Evolutionary conservation across 768 basidiomycete genomes (phyloP).

Genomic region (Lactarius pseudohatsudake): DNA sequence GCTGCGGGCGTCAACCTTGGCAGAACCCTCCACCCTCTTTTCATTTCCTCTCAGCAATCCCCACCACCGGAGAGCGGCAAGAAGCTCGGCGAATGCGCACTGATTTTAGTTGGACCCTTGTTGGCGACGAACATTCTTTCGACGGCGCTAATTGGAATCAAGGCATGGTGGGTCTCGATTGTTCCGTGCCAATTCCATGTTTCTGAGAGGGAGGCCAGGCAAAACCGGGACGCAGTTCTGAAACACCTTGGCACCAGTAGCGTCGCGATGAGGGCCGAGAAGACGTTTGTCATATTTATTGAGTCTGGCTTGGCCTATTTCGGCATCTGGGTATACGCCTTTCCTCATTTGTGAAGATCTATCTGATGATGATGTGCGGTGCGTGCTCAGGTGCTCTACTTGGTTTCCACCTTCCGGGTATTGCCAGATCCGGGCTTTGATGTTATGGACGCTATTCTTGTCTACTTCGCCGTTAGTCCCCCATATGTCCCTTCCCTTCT

Average conservation of each 20-base stretch:
- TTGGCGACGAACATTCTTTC: slow-evolving; percentile 21
- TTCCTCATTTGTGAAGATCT: not conserved
- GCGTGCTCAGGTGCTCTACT: slow-evolving; percentile 11
- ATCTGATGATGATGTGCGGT: not conserved
- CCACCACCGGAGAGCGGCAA: not conserved
- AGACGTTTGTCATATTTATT: slow-evolving; percentile 13
- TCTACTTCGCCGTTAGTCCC: slow-evolving; percentile 15
- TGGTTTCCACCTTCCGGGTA: slow-evolving; percentile 7
- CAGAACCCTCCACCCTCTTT: not conserved
- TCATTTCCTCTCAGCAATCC: not conserved
- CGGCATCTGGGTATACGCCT: slow-evolving; percentile 12
- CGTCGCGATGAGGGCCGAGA: slow-evolving; percentile 9
- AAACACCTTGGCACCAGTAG: not conserved
- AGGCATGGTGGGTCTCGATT: slow-evolving; percentile 13
- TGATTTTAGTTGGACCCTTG: slow-evolving; percentile 17
- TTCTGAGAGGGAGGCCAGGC: slow-evolving; percentile 10
- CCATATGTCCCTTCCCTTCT: not conserved
- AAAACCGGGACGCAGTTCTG: slow-evolving; percentile 5
- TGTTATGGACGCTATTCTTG: slow-evolving; percentile 16
- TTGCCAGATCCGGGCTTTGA: slow-evolving; percentile 17
- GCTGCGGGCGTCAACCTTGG: slow-evolving; percentile 15
- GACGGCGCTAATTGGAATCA: slow-evolving; percentile 17
- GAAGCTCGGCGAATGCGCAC: not conserved
- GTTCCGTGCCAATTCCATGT: not conserved
- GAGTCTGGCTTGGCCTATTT: slow-evolving; percentile 23